A percentile compares a stretch with the other conserved stretches of the same genome.
Conservation (phyloP, 2,329 filamentous ascomycete species). For the Cladosporium sp. region DNA sequence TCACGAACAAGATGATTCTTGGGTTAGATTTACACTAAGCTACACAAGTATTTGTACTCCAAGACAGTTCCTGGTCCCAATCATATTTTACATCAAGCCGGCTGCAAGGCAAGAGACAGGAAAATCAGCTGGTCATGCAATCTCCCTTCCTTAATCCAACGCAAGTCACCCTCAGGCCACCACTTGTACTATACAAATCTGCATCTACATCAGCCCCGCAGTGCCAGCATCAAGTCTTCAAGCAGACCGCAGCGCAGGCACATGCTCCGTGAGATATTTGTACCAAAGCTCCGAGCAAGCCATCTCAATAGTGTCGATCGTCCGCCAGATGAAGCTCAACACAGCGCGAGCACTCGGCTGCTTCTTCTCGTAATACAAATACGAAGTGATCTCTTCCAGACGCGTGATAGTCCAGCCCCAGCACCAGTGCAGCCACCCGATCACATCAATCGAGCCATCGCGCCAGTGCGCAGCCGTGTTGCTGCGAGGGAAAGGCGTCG, state of each 20-base stretch:
- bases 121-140: background rate
- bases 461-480: slow-evolving; percentile 32
- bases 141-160: background rate
- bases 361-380: slow-evolving; percentile 28
- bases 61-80: rapidly evolving
- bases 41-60: background rate
- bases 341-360: slow-evolving; percentile 22
- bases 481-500: slow-evolving; percentile 27
- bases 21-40: background rate
- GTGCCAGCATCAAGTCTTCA: background rate
- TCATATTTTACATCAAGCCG: background rate
- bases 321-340: slow-evolving; percentile 26
- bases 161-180: too few species aligned
- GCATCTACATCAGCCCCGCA: background rate
- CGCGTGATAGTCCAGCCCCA: slow-evolving; percentile 33
- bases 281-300: slow-evolving; percentile 32
- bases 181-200: background rate
- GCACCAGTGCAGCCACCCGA: slow-evolving; percentile 26
- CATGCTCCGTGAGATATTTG: background rate
- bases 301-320: slow-evolving; percentile 29
- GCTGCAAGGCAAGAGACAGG: background rate
- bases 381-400: slow-evolving; percentile 28
- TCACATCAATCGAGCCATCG: slow-evolving; percentile 22
- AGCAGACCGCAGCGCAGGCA: background rate
- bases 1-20: background rate